phyloP scores from a whole-genome alignment of 345 rosid genomes.

The Bruguiera parviflora region DNA sequence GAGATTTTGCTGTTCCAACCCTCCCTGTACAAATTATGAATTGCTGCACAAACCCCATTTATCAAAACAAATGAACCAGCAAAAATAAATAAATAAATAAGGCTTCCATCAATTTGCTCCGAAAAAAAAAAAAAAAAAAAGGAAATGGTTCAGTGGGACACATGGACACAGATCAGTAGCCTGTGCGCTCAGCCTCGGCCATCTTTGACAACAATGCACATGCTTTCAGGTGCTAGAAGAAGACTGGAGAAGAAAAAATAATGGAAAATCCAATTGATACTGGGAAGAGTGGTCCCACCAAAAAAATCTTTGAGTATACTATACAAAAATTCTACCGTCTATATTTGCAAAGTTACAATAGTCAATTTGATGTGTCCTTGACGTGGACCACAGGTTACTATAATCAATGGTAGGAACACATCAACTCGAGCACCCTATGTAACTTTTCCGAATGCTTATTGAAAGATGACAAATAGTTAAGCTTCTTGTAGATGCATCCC shows the following conservation, averaged over 20 bases:
- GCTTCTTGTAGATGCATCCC: not conserved
- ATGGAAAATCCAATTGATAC: not conserved
- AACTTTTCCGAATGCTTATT: not conserved
- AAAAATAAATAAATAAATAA: no score
- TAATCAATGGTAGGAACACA: no score
- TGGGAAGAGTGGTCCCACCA: not conserved
- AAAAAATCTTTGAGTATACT: not conserved
- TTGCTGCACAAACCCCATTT: no score
- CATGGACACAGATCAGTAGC: constrained; percentile 1
- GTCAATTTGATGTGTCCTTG: no score
- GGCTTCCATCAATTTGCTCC: no score
- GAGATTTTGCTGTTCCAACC: no score
- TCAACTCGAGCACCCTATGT: not conserved
- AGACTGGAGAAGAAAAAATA: not conserved
- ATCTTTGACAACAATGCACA: not conserved
- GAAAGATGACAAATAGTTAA: constrained; percentile 2
- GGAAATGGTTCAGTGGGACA: not conserved
- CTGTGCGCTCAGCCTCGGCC: not conserved
- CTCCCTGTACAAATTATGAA: no score
- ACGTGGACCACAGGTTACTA: no score
- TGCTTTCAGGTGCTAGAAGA: not conserved
- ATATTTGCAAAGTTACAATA: no score
- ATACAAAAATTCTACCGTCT: not conserved
- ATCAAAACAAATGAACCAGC: no score
- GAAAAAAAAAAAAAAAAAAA: no score